Evolutionary conservation across 129 eudicot genomes (phyloP).

Genomic region (Lactuca sativa): DNA sequence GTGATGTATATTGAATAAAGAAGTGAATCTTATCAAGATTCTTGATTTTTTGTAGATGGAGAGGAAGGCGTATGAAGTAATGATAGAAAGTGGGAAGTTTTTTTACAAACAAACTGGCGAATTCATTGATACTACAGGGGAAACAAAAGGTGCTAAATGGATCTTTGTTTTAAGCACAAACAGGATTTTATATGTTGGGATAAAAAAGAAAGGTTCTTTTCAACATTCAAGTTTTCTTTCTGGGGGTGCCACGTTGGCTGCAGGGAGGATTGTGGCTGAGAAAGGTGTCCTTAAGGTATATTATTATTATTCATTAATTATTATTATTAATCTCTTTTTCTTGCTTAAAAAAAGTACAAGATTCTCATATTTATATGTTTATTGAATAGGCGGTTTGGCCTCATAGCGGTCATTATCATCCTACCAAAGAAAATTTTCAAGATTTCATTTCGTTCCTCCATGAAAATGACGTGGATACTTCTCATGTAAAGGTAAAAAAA

Average conservation of each 20-base stretch:
- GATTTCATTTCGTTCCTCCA: constrained; percentile 66
- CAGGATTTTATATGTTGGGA: constrained; percentile 71
- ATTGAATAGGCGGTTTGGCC: constrained; percentile 84
- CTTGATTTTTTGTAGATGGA: constrained; percentile 49
- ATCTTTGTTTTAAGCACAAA: constrained; percentile 93
- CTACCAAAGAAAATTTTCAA: constrained; percentile 81
- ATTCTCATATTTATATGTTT: background rate
- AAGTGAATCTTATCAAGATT: constrained; percentile 7
- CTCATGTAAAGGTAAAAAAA: constrained; percentile 61
- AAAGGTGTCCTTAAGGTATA: constrained; percentile 62
- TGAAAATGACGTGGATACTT: constrained; percentile 70
- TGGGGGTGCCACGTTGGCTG: constrained; percentile 94
- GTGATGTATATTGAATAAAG: background rate
- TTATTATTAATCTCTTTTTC: background rate
- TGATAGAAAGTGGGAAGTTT: constrained; percentile 66
- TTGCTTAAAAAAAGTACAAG: background rate
- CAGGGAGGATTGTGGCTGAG: constrained; percentile 82
- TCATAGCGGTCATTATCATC: constrained; percentile 94
- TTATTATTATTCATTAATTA: background rate
- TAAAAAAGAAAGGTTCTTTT: constrained; percentile 81
- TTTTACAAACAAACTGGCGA: constrained; percentile 56
- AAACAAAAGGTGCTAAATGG: constrained; percentile 73
- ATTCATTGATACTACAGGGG: constrained; percentile 49
- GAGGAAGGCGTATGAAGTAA: constrained; percentile 71
- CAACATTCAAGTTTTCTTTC: constrained; percentile 97